Evolutionary conservation across 2,329 filamentous ascomycete genomes (phyloP).

Genomic region (Sclerotinia subarctica): DNA sequence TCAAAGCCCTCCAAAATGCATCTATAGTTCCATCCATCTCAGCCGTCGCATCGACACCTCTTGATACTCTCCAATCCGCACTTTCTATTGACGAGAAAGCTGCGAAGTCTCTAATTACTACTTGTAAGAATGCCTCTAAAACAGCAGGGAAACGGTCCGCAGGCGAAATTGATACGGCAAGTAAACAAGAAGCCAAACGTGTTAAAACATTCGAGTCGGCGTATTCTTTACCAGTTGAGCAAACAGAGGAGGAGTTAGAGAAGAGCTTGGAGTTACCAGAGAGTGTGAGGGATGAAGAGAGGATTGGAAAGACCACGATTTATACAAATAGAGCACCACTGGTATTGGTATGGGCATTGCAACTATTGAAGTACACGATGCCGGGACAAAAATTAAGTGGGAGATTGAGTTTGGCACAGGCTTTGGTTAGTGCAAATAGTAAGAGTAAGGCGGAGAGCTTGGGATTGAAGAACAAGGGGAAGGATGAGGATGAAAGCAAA

Average conservation of each 20-base stretch:
- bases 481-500: constrained; percentile 15
- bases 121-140: constrained; percentile 34
- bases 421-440: constrained; percentile 78
- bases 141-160: constrained; percentile 30
- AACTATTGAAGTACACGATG: constrained; percentile 75
- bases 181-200: constrained; percentile 28
- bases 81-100: constrained; percentile 36
- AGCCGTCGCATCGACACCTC: constrained; percentile 31
- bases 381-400: constrained; percentile 83
- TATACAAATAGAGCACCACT: constrained; percentile 79
- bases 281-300: constrained; percentile 53
- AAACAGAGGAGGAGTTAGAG: constrained; percentile 57
- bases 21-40: constrained; percentile 43
- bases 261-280: constrained; percentile 57
- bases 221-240: constrained; percentile 33
- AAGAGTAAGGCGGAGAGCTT: constrained; percentile 54
- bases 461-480: constrained; percentile 18
- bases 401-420: constrained; percentile 76
- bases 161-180: constrained; percentile 22
- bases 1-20: constrained; percentile 55
- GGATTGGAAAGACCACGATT: constrained; percentile 56
- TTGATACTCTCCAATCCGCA: constrained; percentile 29
- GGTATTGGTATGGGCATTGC: constrained; percentile 75
- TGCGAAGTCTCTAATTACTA: constrained; percentile 35
- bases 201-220: constrained; percentile 27